Conservation (phyloP, 2,329 filamentous ascomycete genomes). For the Penicillium vulpinum region DNA sequence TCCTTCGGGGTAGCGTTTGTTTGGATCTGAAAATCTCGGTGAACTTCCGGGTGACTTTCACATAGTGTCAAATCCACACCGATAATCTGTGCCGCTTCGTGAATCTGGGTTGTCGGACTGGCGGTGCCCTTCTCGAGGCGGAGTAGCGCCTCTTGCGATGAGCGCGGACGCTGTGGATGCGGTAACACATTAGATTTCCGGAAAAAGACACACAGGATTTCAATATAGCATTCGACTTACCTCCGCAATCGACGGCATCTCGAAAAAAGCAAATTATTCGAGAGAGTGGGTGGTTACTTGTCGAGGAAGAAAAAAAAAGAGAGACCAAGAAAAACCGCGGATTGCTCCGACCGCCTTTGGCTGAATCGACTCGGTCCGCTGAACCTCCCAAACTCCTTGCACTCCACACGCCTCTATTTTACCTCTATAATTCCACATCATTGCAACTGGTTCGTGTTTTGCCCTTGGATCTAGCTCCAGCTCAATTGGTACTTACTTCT, state of each 20-base stretch:
- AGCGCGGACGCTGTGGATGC: slow-evolving; percentile 35
- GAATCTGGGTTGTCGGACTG: slow-evolving; percentile 40
- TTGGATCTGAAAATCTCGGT: slow-evolving; percentile 23
- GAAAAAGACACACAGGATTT: not conserved
- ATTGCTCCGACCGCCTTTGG: slow-evolving; percentile 44
- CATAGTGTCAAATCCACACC: slow-evolving; percentile 40
- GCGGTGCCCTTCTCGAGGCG: slow-evolving; percentile 47
- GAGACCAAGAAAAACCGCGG: slow-evolving; percentile 28
- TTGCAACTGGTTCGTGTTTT: slow-evolving; percentile 13
- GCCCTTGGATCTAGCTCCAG: too few species aligned
- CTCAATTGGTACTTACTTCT: slow-evolving; percentile 15
- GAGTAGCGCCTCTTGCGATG: slow-evolving; percentile 47
- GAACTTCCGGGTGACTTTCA: slow-evolving; percentile 33
- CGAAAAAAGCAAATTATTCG: slow-evolving; percentile 22
- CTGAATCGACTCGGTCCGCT: slow-evolving; percentile 26
- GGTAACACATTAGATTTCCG: slow-evolving; percentile 14
- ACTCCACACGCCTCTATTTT: slow-evolving; percentile 19
- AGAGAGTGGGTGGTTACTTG: slow-evolving; percentile 12
- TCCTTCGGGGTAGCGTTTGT: slow-evolving; percentile 49
- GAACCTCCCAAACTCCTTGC: slow-evolving; percentile 26
- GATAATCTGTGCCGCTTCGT: slow-evolving; percentile 46
- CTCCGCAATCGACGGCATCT: slow-evolving; percentile 40
- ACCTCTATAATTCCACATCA: slow-evolving; percentile 18
- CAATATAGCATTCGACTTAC: slow-evolving; percentile 26
- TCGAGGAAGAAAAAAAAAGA: slow-evolving; percentile 22